A percentile compares a stretch with the other conserved stretches of the same genome.
Evolutionary conservation across 352 stramenopile species (phyloP).

Genomic region (Globisporangium iwayamae): DNA sequence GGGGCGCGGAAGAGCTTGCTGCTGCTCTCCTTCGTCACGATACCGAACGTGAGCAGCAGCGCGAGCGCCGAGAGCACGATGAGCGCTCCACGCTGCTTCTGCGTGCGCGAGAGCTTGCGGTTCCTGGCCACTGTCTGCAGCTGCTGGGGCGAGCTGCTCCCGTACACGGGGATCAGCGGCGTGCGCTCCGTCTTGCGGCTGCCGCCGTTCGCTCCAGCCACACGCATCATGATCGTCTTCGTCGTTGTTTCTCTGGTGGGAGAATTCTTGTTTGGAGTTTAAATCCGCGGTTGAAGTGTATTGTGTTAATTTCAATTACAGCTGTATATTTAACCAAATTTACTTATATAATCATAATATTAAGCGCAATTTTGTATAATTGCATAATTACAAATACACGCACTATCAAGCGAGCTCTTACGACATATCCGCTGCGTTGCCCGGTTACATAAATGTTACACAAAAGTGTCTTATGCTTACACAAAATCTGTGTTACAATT

Average conservation of each 20-base stretch:
- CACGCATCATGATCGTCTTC: slow-evolving; percentile 5
- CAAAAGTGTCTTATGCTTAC: too few relatives aligned
- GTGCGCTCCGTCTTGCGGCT: slow-evolving; percentile 13
- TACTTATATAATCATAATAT: too few relatives aligned
- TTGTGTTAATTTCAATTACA: too few relatives aligned
- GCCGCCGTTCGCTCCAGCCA: background rate
- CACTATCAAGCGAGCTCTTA: too few relatives aligned
- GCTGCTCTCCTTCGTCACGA: slow-evolving; percentile 18
- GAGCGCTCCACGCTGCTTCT: slow-evolving; percentile 9
- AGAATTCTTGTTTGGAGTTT: too few relatives aligned
- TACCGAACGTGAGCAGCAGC: slow-evolving; percentile 16
- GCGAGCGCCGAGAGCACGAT: slow-evolving; percentile 10
- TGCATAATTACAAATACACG: too few relatives aligned
- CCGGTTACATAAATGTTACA: too few relatives aligned
- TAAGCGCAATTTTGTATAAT: too few relatives aligned
- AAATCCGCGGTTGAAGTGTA: too few relatives aligned
- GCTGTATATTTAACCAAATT: too few relatives aligned
- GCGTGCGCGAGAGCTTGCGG: background rate
- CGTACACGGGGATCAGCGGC: slow-evolving; percentile 17
- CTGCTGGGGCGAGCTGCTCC: slow-evolving; percentile 4
- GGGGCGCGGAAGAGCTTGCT: slow-evolving; percentile 3
- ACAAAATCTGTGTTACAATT: too few relatives aligned
- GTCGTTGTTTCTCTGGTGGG: background rate
- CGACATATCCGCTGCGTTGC: too few relatives aligned
- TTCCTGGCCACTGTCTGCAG: background rate